Percentiles rank a stretch among this genome's conserved stretches.
Conservation (phyloP, 176 grass and related monocot species). For the Ensete ventricosum region DNA sequence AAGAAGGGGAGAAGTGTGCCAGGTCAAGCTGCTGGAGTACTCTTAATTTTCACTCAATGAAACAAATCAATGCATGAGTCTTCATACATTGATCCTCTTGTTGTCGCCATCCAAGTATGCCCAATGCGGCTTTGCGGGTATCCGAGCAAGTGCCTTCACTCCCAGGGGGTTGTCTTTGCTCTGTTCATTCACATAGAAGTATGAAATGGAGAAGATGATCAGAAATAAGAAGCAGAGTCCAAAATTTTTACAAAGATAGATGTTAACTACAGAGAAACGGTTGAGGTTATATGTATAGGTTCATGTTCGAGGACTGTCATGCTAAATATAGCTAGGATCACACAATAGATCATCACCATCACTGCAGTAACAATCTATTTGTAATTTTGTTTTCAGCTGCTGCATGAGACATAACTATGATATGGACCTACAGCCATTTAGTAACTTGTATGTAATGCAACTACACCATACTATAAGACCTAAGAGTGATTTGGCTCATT, state of each 20-base stretch:
- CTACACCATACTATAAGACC: too few species aligned
- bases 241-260: not conserved
- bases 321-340: too few species aligned
- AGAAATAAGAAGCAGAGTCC: not conserved
- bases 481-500: too few species aligned
- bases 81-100: conserved; percentile 53
- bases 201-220: not conserved
- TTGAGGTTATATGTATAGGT: too few species aligned
- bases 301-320: too few species aligned
- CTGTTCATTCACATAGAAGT: conserved; percentile 27
- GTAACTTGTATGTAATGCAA: too few species aligned
- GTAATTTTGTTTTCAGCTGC: too few species aligned
- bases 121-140: conserved; percentile 36
- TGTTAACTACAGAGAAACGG: not conserved
- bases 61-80: not conserved
- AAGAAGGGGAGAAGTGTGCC: not conserved
- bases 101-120: conserved; percentile 31
- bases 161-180: conserved; percentile 62
- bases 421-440: too few species aligned
- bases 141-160: conserved; percentile 51
- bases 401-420: too few species aligned
- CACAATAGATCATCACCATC: too few species aligned
- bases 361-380: too few species aligned
- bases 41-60: too few species aligned
- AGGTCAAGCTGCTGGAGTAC: not conserved